Conservation (phyloP, 129 eudicot genomes). For the Arctium minus region DNA sequence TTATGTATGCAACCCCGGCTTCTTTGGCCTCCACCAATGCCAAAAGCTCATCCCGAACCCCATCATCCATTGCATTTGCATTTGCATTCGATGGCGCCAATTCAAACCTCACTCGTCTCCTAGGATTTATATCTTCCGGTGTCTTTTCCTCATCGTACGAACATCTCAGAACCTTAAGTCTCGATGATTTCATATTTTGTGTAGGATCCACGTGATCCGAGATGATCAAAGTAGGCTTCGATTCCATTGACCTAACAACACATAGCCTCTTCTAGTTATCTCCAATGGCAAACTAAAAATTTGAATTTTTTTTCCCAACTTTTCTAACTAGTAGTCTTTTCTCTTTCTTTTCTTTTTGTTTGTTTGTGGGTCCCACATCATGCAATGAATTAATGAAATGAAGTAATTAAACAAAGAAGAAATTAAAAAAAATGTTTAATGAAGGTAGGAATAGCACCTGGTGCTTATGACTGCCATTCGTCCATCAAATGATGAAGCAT, state of each 20-base stretch:
- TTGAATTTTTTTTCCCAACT: no score
- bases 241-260: not conserved
- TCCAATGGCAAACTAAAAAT: no score
- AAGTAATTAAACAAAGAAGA: no score
- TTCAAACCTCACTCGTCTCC: constrained; percentile 65
- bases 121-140: constrained; percentile 20
- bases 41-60: constrained; percentile 65
- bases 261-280: no score
- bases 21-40: constrained; percentile 86
- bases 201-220: constrained; percentile 51
- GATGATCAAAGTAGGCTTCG: constrained; percentile 47
- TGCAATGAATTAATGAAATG: no score
- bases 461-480: constrained; percentile 96
- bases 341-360: no score
- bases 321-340: no score
- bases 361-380: no score
- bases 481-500: constrained; percentile 61
- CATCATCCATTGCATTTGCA: constrained; percentile 38
- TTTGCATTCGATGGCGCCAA: constrained; percentile 39
- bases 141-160: constrained; percentile 83
- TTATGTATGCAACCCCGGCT: constrained; percentile 93
- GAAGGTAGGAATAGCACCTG: not conserved
- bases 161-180: constrained; percentile 70
- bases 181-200: constrained; percentile 66
- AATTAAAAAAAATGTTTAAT: no score